These are phyloP conservation scores for Alisma plantagoaquatica DNA, from an alignment of 106 monocot species.

Conservation along the genomic window DNA sequence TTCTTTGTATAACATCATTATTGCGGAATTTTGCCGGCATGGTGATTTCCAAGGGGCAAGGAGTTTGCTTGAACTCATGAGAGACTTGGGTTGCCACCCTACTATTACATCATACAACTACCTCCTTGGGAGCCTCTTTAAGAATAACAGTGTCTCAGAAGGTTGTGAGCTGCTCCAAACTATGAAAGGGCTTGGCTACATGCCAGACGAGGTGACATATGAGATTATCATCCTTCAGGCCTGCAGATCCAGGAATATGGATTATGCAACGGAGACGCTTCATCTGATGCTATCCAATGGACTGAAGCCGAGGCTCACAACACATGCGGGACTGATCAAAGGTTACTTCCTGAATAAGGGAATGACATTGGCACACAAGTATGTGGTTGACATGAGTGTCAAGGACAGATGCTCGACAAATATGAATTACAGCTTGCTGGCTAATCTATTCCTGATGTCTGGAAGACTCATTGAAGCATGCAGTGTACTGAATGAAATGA, in stretches of 20 bases:
- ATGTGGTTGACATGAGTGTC: slow-evolving; percentile 52
- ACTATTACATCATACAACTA: slow-evolving; percentile 57
- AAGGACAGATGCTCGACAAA: slow-evolving; percentile 45
- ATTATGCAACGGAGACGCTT: slow-evolving; percentile 45
- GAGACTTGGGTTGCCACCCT: slow-evolving; percentile 33
- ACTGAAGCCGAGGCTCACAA: slow-evolving; percentile 44
- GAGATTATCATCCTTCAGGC: slow-evolving; percentile 55
- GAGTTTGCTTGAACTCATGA: slow-evolving; percentile 57
- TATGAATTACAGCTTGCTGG: slow-evolving; percentile 66
- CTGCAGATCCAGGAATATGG: slow-evolving; percentile 41
- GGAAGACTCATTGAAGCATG: slow-evolving; percentile 47
- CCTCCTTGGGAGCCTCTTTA: slow-evolving; percentile 70
- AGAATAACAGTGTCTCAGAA: slow-evolving; percentile 37
- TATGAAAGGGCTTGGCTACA: slow-evolving; percentile 47
- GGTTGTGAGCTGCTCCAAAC: slow-evolving; percentile 45
- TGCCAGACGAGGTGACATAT: slow-evolving; percentile 45
- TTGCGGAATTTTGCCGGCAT: slow-evolving; percentile 45
- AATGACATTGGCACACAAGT: slow-evolving; percentile 40
- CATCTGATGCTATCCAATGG: slow-evolving; percentile 52
- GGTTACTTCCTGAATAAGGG: slow-evolving; percentile 39
- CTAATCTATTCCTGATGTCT: slow-evolving; percentile 24
- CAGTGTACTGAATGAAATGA: slow-evolving; percentile 60
- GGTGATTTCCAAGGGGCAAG: slow-evolving; percentile 35
- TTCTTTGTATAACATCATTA: slow-evolving; percentile 53
- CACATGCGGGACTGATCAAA: slow-evolving; percentile 64